These are phyloP conservation scores for Croton laevigatus DNA, from an alignment of 441 rosid genomes.

Conservation along the genomic window DNA sequence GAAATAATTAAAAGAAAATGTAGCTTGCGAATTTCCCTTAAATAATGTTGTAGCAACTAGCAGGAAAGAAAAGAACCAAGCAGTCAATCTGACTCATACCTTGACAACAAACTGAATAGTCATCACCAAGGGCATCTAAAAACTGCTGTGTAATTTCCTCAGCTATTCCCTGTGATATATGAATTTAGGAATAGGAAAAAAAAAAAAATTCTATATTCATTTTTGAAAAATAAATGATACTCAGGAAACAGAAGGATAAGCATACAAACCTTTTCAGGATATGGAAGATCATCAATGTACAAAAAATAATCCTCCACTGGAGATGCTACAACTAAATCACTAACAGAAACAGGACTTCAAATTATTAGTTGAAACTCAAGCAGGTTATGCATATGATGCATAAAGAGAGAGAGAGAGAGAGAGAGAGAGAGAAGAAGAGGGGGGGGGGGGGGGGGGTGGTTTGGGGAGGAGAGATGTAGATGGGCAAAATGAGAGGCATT, in stretches of 20 bases:
- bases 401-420: too few species aligned
- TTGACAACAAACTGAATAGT: constrained; percentile 69
- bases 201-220: neutral
- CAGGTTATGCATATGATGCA: constrained; percentile 11
- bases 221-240: neutral
- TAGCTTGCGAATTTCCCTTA: neutral
- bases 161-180: constrained; percentile 46
- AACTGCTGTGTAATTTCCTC: constrained; percentile 53
- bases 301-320: constrained; percentile 91
- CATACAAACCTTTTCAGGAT: constrained; percentile 56
- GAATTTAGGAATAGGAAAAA: neutral
- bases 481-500: neutral
- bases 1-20: neutral
- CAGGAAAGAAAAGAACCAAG: neutral
- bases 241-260: constrained; percentile 5
- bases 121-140: constrained; percentile 83
- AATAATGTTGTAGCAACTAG: neutral
- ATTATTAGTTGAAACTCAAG: constrained; percentile 18
- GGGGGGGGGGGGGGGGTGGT: too few species aligned
- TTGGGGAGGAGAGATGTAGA: too few species aligned
- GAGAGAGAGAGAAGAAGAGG: too few species aligned
- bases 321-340: constrained; percentile 94
- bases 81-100: constrained; percentile 37
- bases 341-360: constrained; percentile 37
- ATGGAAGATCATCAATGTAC: constrained; percentile 66